phyloP scores from a whole-genome alignment of 2,329 filamentous ascomycete species.

The Calycina herbarum region DNA sequence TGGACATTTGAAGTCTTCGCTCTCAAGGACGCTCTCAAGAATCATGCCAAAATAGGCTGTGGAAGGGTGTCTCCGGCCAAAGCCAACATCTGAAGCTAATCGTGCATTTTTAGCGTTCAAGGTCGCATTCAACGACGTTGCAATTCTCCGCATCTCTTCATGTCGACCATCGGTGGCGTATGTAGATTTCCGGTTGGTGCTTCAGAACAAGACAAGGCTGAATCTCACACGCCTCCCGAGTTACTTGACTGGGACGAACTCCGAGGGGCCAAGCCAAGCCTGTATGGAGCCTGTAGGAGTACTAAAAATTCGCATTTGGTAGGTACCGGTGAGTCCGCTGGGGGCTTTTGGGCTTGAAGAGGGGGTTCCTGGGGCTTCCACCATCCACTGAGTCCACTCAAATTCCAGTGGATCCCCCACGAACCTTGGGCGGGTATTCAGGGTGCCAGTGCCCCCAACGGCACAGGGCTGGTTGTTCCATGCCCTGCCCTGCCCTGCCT shows the following conservation, averaged over 20 bases:
- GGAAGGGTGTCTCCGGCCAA: not conserved
- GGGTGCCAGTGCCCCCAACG: not conserved
- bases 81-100: not conserved
- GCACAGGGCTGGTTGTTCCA: not conserved
- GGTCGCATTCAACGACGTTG: not conserved
- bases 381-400: not conserved
- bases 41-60: not conserved
- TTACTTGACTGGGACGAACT: constrained; percentile 4
- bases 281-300: not conserved
- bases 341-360: not conserved
- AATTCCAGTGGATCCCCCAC: not conserved
- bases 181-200: not conserved
- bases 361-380: not conserved
- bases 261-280: not conserved
- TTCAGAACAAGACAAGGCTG: constrained; percentile 9
- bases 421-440: not conserved
- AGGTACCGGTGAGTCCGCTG: not conserved
- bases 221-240: constrained; percentile 6
- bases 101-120: not conserved
- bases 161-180: constrained; percentile 7
- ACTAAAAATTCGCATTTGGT: not conserved
- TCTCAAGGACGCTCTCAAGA: not conserved
- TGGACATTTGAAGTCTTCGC: not conserved
- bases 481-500: not conserved
- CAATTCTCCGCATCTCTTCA: not conserved